Conservation (phyloP, 805 yeast species). For the Henningerozyma blattae region DNA sequence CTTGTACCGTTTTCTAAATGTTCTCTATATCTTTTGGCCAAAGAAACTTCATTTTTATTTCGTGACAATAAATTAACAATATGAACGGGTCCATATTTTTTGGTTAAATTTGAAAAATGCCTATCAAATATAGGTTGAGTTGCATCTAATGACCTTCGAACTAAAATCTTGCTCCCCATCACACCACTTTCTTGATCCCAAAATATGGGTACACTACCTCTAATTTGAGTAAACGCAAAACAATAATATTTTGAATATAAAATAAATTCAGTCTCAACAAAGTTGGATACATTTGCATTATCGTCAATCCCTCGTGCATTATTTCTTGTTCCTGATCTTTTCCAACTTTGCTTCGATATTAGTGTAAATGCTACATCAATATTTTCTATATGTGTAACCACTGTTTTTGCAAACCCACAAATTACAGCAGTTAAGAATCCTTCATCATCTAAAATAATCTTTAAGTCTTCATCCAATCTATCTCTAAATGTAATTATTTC, state of each 20-base stretch:
- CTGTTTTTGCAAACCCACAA: constrained; percentile 87
- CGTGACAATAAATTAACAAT: constrained; percentile 73
- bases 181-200: constrained; percentile 96
- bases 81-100: constrained; percentile 77
- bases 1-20: constrained; percentile 37
- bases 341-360: constrained; percentile 89
- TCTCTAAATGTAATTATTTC: constrained; percentile 66
- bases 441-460: constrained; percentile 52
- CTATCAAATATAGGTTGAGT: constrained; percentile 80
- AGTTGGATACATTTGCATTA: constrained; percentile 90
- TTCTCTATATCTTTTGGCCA: constrained; percentile 51
- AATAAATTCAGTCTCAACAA: constrained; percentile 85
- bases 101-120: constrained; percentile 61
- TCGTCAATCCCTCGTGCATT: constrained; percentile 93
- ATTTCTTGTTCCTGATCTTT: constrained; percentile 91
- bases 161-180: constrained; percentile 74
- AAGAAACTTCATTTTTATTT: constrained; percentile 62
- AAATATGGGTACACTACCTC: constrained; percentile 92
- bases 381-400: constrained; percentile 28
- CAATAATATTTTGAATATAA: constrained; percentile 39
- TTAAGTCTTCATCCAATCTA: constrained; percentile 48
- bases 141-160: constrained; percentile 83
- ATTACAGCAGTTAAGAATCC: constrained; percentile 84
- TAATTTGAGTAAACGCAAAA: constrained; percentile 72
- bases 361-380: constrained; percentile 48